Evolutionary conservation across 768 basidiomycete genomes (phyloP).

Genomic region (Termitomyces eurrhizus): DNA sequence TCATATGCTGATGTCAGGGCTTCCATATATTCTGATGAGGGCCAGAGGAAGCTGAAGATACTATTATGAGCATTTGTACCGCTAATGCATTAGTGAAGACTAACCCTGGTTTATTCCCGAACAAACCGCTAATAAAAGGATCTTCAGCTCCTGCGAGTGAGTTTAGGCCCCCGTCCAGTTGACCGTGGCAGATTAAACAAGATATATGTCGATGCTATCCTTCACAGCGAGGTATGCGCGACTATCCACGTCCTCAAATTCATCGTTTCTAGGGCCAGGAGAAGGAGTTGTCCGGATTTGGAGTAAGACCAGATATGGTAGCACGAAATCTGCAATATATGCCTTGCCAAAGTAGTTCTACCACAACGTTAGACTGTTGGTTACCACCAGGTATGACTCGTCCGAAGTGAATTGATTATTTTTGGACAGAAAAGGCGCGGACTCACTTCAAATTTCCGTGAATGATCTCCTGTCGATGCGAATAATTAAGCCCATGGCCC

Average conservation of each 20-base stretch:
- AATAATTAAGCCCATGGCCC: neutral
- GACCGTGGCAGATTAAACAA: neutral
- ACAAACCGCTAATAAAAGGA: constrained; percentile 13
- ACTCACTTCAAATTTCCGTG: constrained; percentile 2
- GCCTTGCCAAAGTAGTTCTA: neutral
- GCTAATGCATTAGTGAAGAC: neutral
- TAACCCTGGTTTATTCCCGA: constrained; percentile 1
- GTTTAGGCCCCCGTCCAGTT: constrained; percentile 18
- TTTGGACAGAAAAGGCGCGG: neutral
- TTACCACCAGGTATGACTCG: neutral
- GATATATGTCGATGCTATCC: neutral
- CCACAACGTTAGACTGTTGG: constrained; percentile 1
- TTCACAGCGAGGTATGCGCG: constrained; percentile 39
- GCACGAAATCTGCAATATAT: neutral
- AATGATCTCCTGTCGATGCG: neutral
- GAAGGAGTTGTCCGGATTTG: constrained; percentile 23
- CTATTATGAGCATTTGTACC: neutral
- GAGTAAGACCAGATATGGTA: constrained; percentile 33
- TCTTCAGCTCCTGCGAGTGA: constrained; percentile 18
- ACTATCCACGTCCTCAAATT: constrained; percentile 29
- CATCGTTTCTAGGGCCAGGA: constrained; percentile 23
- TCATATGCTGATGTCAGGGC: neutral
- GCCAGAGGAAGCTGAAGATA: constrained; percentile 23
- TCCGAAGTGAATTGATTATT: neutral
- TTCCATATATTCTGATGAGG: constrained; percentile 35